Percentiles rank a stretch among this genome's conserved stretches.
These are phyloP conservation scores for Dothistroma septosporum DNA, from an alignment of 2,329 filamentous ascomycete genomes.

Conservation along the genomic window DNA sequence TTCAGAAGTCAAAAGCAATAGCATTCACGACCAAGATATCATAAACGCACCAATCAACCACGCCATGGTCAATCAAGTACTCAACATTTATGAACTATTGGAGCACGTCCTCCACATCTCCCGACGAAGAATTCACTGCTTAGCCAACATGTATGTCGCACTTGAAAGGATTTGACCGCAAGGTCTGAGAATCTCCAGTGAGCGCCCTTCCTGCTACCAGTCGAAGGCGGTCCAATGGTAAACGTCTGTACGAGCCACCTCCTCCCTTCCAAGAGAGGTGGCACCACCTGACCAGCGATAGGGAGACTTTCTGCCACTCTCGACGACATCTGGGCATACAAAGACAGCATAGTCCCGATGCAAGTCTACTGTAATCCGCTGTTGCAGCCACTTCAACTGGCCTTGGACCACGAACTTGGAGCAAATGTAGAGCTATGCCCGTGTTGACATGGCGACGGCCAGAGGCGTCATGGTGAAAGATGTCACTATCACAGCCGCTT, in stretches of 20 bases:
- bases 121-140: slow-evolving; percentile 7
- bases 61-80: not conserved
- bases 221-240: not conserved
- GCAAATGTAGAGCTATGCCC: not conserved
- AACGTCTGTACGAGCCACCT: not conserved
- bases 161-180: not conserved
- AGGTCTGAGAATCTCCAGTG: not conserved
- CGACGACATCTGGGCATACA: not conserved
- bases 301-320: not conserved
- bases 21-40: not conserved
- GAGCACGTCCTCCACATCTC: slow-evolving; percentile 7
- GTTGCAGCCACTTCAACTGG: not conserved
- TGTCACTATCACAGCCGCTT: not conserved
- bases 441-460: not conserved
- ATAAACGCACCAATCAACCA: not conserved
- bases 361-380: not conserved
- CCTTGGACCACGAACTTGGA: not conserved
- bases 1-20: not conserved
- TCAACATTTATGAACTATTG: slow-evolving; percentile 11
- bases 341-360: not conserved
- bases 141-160: slow-evolving; percentile 7
- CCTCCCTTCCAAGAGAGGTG: not conserved
- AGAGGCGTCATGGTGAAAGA: not conserved
- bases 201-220: not conserved
- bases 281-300: not conserved